Evolutionary conservation across 2,329 filamentous ascomycete species (phyloP), one percentile per base, ranked within the genome.

Genomic region (Cercospora sesami): DNA sequence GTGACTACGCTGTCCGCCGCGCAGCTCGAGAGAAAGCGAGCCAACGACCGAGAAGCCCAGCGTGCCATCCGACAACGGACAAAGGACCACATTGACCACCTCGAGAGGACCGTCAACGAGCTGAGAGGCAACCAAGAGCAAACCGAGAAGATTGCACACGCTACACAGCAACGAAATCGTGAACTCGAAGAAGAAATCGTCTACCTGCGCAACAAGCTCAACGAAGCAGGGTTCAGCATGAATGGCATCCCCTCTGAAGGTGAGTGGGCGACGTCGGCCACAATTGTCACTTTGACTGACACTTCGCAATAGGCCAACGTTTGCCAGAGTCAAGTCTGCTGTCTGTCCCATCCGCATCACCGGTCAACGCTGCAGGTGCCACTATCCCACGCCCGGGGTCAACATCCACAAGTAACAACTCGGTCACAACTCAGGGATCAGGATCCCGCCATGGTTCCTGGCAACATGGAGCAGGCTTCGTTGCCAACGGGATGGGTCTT

Each of bases 1-100:
- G 86, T 87, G 51, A 84, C 83, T 42, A 85, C 84, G 9, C 79
- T 88, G 64, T 86, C 85, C 16, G 82, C 84, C 33, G 85, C 86
- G 67, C 86, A 87, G 73, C 79, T 88, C 60, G 86, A 87, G 73
- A 80, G 86, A 61, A 88, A 88, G 76, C 81, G 86, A 68, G 86
- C 86, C 69, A 87, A 87, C 75, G 86, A 88, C 75, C 81, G 86
- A 69, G 86, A 88, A 76, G 86, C 86, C 64, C 86, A 88, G 74
- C 81, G 86, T 71, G 86, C 85, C 60, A 88, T 87, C 71, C 83
- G 86, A 31, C 84, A 86, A 74, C 79, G 86, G 68, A 87, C 85
- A 51, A 87, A 86, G 71, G 85, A 86, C 71, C 85, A 86, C 75
- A 87, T 87, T 68, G 85, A 87, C 70, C 80, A 79, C 30, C 81